Percentiles rank a stretch among this genome's conserved stretches.
phyloP scores from a whole-genome alignment of 257 asterid genomes.

The Ajuga chamaepitys region DNA sequence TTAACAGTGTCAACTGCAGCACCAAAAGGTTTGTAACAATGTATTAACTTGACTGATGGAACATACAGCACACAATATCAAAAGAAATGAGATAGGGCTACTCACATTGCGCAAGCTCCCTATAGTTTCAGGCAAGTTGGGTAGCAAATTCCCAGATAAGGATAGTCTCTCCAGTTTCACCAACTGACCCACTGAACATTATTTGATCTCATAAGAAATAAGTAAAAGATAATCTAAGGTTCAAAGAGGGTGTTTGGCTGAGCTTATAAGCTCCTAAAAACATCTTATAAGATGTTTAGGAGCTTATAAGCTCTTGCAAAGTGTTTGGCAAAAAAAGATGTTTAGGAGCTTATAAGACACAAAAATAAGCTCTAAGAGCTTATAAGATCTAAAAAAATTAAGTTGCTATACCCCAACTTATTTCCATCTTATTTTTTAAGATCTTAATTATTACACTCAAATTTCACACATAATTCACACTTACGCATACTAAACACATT shows the following conservation, averaged over 20 bases:
- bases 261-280: neutral
- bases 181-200: slow-evolving; percentile 85
- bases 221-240: slow-evolving; percentile 4
- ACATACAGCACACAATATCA: neutral
- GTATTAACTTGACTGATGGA: neutral
- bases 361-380: no score
- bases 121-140: slow-evolving; percentile 77
- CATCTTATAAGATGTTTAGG: no score
- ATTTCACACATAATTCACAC: no score
- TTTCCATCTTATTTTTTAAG: no score
- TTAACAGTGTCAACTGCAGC: slow-evolving; percentile 79
- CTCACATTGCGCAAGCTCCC: slow-evolving; percentile 99
- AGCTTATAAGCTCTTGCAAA: neutral
- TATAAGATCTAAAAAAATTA: no score
- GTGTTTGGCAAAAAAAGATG: no score
- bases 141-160: slow-evolving; percentile 56
- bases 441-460: no score
- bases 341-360: no score
- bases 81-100: slow-evolving; percentile 3
- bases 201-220: neutral
- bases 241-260: slow-evolving; percentile 4
- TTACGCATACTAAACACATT: no score
- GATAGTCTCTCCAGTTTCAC: slow-evolving; percentile 91
- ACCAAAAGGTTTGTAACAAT: slow-evolving; percentile 11
- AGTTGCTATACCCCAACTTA: no score